These are phyloP conservation scores for Penicillium ucsense DNA, from an alignment of 495 filamentous ascomycete species.

Conservation along the genomic window DNA sequence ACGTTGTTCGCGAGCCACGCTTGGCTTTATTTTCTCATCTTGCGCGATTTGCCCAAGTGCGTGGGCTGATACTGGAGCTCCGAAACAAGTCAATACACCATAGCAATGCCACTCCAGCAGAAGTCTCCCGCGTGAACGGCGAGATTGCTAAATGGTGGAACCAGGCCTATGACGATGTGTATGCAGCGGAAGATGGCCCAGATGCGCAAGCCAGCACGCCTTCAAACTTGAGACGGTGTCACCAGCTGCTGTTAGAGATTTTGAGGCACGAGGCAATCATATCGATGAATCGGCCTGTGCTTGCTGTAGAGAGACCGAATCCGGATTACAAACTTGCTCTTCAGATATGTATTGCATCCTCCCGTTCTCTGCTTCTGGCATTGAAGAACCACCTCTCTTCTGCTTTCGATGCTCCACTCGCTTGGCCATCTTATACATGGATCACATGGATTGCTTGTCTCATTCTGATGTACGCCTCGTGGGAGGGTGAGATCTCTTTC, in stretches of 20 bases:
- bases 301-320: constrained; percentile 25
- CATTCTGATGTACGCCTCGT: constrained; percentile 37
- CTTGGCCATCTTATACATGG: constrained; percentile 41
- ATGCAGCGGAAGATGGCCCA: constrained; percentile 18
- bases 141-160: constrained; percentile 38
- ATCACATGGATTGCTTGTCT: constrained; percentile 40
- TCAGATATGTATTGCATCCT: constrained; percentile 35
- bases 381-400: constrained; percentile 22
- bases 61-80: constrained; percentile 34
- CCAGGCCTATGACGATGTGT: constrained; percentile 34
- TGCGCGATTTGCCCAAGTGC: constrained; percentile 33
- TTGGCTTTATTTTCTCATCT: constrained; percentile 27
- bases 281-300: constrained; percentile 34
- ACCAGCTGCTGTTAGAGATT: constrained; percentile 26
- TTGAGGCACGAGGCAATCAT: constrained; percentile 35
- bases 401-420: constrained; percentile 16
- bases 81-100: constrained; percentile 38
- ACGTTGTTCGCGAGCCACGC: constrained; percentile 8
- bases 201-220: neutral
- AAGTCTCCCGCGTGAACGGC: constrained; percentile 28
- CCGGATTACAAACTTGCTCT: constrained; percentile 34
- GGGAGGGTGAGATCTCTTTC: constrained; percentile 25
- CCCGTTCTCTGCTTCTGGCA: constrained; percentile 27
- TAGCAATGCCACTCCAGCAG: constrained; percentile 22
- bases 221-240: constrained; percentile 17